phyloP scores from a whole-genome alignment of 2,329 filamentous ascomycete species.

The Macrophomina tecta region DNA sequence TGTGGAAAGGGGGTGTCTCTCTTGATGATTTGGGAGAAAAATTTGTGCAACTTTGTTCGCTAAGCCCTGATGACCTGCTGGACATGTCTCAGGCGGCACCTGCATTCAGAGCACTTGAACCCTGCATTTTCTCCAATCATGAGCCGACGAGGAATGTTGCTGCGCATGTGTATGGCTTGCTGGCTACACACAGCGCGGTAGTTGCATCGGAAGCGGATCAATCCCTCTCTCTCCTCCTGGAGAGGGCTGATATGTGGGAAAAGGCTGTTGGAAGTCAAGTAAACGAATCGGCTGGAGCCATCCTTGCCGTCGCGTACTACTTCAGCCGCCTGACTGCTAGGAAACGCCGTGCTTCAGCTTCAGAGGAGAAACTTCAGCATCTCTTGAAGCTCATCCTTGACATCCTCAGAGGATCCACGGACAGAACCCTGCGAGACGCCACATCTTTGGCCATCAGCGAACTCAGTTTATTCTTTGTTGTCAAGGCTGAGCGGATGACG shows the following conservation, averaged over 20 bases:
- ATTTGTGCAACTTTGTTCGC: constrained; percentile 61
- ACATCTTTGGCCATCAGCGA: constrained; percentile 65
- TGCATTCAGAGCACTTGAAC: constrained; percentile 58
- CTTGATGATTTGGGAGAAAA: constrained; percentile 54
- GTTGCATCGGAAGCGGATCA: constrained; percentile 49
- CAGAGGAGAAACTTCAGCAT: constrained; percentile 46
- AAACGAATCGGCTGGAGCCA: constrained; percentile 65
- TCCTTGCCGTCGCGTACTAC: constrained; percentile 64
- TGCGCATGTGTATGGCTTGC: constrained; percentile 75
- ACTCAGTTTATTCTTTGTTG: constrained; percentile 63
- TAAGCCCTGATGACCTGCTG: constrained; percentile 58
- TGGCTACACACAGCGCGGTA: constrained; percentile 68
- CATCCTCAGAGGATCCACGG: constrained; percentile 61
- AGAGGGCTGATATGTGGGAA: constrained; percentile 59
- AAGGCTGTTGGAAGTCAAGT: constrained; percentile 64
- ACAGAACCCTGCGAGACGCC: constrained; percentile 63
- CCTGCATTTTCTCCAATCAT: constrained; percentile 73
- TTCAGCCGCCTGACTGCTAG: constrained; percentile 64
- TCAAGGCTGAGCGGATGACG: constrained; percentile 49
- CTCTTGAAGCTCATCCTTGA: constrained; percentile 55
- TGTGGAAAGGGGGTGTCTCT: constrained; percentile 46
- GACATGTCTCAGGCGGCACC: constrained; percentile 38
- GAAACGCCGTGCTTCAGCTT: constrained; percentile 35
- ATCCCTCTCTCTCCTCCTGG: constrained; percentile 55
- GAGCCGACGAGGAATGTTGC: constrained; percentile 69